Evolutionary conservation across 2,329 filamentous ascomycete genomes (phyloP).

Genomic region (Thermochaetoides dissita): DNA sequence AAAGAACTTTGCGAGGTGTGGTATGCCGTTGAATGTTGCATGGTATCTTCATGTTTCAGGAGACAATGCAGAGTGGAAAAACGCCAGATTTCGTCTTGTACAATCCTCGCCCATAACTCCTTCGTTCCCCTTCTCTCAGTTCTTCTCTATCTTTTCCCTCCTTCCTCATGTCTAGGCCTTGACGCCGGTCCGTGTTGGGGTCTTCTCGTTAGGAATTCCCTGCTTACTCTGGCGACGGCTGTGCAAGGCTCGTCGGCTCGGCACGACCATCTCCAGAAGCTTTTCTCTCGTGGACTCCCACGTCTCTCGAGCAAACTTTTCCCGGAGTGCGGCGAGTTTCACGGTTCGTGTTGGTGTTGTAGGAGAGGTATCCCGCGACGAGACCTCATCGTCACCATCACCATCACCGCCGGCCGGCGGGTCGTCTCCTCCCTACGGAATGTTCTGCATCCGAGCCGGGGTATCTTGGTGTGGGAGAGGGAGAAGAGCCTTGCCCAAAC

Average conservation of each 20-base stretch:
- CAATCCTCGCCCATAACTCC: neutral
- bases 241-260: neutral
- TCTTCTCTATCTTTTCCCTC: neutral
- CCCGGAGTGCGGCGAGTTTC: neutral
- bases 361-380: no score
- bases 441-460: slow-evolving; percentile 4
- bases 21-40: slow-evolving; percentile 6
- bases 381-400: no score
- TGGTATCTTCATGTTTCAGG: slow-evolving; percentile 9
- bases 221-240: neutral
- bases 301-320: slow-evolving; percentile 1
- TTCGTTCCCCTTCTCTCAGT: neutral
- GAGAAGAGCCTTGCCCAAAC: slow-evolving; percentile 46
- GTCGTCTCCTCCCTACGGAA: slow-evolving; percentile 10
- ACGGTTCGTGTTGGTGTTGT: no score
- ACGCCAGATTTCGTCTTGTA: slow-evolving; percentile 1
- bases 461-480: slow-evolving; percentile 30
- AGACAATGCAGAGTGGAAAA: slow-evolving; percentile 5
- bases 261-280: slow-evolving; percentile 6
- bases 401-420: neutral
- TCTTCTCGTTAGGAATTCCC: no score
- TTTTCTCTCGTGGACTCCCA: slow-evolving; percentile 14
- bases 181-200: no score
- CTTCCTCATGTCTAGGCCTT: neutral
- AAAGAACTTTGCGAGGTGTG: slow-evolving; percentile 4